These are phyloP conservation scores for Guyanaporus albipodus DNA, from an alignment of 768 basidiomycete genomes.

Conservation along the genomic window DNA sequence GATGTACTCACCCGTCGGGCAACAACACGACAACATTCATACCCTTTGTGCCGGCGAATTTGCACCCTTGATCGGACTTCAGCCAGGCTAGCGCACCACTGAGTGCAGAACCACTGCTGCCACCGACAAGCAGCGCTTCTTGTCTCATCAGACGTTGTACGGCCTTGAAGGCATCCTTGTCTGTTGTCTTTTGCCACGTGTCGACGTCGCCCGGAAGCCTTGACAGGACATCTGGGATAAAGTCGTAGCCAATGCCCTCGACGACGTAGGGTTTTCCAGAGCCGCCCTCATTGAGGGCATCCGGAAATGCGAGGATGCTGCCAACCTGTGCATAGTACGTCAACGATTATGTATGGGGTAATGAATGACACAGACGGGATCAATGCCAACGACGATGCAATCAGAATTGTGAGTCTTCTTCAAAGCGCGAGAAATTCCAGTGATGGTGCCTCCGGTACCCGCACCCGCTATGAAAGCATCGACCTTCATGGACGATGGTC, in stretches of 20 bases:
- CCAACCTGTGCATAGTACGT: conserved; percentile 55
- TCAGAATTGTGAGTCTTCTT: conserved; percentile 74
- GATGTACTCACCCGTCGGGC: conserved; percentile 73
- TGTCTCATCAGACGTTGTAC: conserved; percentile 72
- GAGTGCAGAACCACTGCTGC: conserved; percentile 86
- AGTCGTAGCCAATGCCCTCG: conserved; percentile 98
- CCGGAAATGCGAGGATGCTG: conserved; percentile 79
- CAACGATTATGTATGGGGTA: neutral
- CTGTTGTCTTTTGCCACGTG: conserved; percentile 81
- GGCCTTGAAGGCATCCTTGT: conserved; percentile 74
- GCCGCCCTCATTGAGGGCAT: conserved; percentile 49
- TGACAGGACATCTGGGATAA: conserved; percentile 82
- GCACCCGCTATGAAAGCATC: conserved; percentile 82
- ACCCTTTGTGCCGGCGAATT: conserved; percentile 61
- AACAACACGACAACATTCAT: conserved; percentile 86
- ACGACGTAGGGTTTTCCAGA: conserved; percentile 61
- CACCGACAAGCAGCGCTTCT: conserved; percentile 91
- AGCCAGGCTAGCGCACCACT: conserved; percentile 78
- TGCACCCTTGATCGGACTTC: conserved; percentile 60
- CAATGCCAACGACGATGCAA: conserved; percentile 78
- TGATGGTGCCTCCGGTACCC: conserved; percentile 94
- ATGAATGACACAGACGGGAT: conserved; percentile 61
- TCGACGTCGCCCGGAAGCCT: conserved; percentile 59
- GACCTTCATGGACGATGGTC: conserved; percentile 68
- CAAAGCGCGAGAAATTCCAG: conserved; percentile 78